Conservation (phyloP, 2,329 filamentous ascomycete species). For the Xylariales sp. region DNA sequence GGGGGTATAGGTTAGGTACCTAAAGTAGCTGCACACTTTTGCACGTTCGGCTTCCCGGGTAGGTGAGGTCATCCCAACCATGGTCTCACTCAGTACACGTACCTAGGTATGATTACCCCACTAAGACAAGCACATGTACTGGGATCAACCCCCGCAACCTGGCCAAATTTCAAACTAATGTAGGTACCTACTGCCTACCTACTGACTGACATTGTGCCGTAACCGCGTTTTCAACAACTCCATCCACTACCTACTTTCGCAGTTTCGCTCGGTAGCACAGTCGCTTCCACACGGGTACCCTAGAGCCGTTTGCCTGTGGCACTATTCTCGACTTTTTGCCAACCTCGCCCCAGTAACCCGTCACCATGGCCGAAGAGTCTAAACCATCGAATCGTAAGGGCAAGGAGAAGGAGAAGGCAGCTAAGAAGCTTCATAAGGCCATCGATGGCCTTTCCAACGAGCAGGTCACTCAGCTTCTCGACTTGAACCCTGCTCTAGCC, state of each 20-base stretch:
- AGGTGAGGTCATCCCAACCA: too few species aligned
- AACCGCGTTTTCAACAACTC: not conserved
- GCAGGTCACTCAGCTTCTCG: constrained; percentile 73
- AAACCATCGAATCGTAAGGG: constrained; percentile 66
- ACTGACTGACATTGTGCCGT: constrained; percentile 1
- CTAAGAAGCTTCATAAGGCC: constrained; percentile 66
- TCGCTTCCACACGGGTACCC: not conserved
- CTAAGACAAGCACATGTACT: too few species aligned
- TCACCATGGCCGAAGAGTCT: constrained; percentile 65
- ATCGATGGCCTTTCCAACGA: constrained; percentile 65
- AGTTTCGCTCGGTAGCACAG: not conserved
- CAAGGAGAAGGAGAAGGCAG: constrained; percentile 59
- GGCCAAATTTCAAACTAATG: constrained; percentile 26
- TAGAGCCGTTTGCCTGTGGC: not conserved
- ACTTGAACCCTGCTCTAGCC: constrained; percentile 78
- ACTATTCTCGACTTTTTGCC: not conserved
- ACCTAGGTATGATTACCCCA: too few species aligned
- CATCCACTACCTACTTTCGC: not conserved
- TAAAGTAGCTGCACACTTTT: too few species aligned
- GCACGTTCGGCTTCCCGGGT: too few species aligned
- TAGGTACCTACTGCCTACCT: not conserved
- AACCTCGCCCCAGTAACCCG: not conserved
- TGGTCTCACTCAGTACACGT: too few species aligned
- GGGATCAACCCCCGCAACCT: constrained; percentile 28
- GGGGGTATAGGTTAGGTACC: too few species aligned